These are phyloP conservation scores for Ulmus americana DNA, from an alignment of 331 rosid species.

Conservation along the genomic window DNA sequence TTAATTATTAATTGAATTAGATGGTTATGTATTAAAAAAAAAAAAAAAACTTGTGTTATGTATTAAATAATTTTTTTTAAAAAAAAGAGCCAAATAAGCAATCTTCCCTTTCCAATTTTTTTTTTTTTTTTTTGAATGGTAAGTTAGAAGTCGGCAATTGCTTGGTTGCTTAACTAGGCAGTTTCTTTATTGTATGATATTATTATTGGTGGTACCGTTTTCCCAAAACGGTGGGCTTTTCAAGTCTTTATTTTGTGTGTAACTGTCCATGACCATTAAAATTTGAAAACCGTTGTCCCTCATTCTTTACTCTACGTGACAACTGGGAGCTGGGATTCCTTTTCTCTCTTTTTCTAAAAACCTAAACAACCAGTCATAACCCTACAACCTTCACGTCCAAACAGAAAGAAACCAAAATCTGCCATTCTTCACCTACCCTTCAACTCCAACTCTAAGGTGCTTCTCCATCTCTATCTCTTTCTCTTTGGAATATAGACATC, in stretches of 20 bases:
- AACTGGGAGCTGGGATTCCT: too few species aligned
- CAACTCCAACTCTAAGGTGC: constrained; percentile 24
- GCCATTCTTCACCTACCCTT: constrained; percentile 34
- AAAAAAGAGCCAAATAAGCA: too few species aligned
- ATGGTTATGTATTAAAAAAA: too few species aligned
- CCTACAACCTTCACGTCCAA: constrained; percentile 29
- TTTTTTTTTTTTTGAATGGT: background rate
- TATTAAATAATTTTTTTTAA: too few species aligned
- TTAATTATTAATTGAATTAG: too few species aligned
- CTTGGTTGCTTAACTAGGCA: background rate
- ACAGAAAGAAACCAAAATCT: constrained; percentile 25
- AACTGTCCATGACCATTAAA: constrained; percentile 41
- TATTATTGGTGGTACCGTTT: background rate
- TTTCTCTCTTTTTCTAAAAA: background rate
- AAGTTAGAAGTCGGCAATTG: background rate
- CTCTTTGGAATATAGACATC: background rate
- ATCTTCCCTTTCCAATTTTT: too few species aligned
- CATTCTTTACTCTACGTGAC: too few species aligned
- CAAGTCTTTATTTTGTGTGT: background rate
- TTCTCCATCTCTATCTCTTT: background rate
- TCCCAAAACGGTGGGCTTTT: constrained; percentile 11
- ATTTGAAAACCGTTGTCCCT: constrained; percentile 28
- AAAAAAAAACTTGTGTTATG: too few species aligned
- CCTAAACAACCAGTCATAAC: constrained; percentile 37
- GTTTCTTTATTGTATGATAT: too few species aligned